Base-by-base conservation (phyloP, 1,284 basidiomycete genomes). In the Lentinula novae-zelandiae region DNA sequence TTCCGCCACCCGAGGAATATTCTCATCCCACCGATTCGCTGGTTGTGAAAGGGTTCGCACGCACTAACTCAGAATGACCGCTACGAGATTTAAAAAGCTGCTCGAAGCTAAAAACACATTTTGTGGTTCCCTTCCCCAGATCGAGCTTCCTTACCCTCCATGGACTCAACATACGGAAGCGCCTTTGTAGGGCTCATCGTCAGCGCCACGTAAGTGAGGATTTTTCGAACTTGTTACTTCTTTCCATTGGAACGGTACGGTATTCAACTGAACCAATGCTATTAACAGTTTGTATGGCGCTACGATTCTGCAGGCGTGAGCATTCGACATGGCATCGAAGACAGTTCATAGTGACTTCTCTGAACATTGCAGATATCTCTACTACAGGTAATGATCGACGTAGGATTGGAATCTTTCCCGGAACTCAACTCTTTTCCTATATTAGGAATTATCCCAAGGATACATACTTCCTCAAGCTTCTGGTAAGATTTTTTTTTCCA, bases 151-250 rank as follows among this genome's bases (percentile, higher is more conserved):
- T 17, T 6, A 13, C 7, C 20, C 36, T 12, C 20, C 49, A 66
- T 68, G 44, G 61, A 63, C 58, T 49, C 57, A 34, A 76, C 73
- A 8, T 78, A 75, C 61, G 76, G 76, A 34, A 70, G 70, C 49
- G 73, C 73, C 36, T 74, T 78, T 57, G 67, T 78, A 60, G 76
- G 76, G 38, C 69, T 77, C 46, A 66, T 77, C 39, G 67, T 64
- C 13, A 75, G 72, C 60, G 69, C 76, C 34, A 63, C 75, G 76
- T 78, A 63, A 56, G 71, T 64, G 31, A 12, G 0, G 6, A n/a
- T n/a, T 31, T 55, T 46, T 22, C 3, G 3, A 27, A 27, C 46
- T 60, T 46, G 44, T 46, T 46, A 8, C 53, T 17, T 44, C 53
- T 7, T 20, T 38, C 13, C 27, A 27, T 27, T 27, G 27, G 27